Percentiles rank a stretch among this genome's conserved stretches.
Conservation (phyloP, 1,284 basidiomycete species). For the Hypsizygus ulmarius region DNA sequence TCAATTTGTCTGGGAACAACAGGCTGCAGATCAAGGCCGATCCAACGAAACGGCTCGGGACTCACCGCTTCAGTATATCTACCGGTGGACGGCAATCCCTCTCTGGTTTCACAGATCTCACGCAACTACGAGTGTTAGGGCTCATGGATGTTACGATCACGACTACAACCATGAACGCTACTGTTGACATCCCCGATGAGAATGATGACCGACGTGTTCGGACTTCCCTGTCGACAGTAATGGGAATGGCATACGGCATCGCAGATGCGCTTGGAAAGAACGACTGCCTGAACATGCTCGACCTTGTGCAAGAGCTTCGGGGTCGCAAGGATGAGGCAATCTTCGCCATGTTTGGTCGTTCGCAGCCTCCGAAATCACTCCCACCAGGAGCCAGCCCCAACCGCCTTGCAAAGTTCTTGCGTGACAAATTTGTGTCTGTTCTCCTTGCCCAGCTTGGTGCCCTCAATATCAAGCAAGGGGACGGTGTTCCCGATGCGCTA, state of each 20-base stretch:
- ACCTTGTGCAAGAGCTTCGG: constrained; percentile 88
- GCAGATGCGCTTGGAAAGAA: constrained; percentile 88
- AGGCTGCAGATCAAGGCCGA: constrained; percentile 48
- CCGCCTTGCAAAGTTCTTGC: constrained; percentile 73
- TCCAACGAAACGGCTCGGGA: constrained; percentile 23
- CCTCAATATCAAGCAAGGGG: constrained; percentile 46
- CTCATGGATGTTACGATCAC: constrained; percentile 98
- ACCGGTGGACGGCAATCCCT: constrained; percentile 43
- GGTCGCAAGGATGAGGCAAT: constrained; percentile 81
- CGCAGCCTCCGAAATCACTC: constrained; percentile 52
- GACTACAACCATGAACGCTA: constrained; percentile 47
- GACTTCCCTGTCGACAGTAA: constrained; percentile 88
- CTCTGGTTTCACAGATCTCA: constrained; percentile 86
- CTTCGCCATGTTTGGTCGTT: constrained; percentile 93
- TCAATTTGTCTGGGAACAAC: constrained; percentile 57
- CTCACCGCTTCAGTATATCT: constrained; percentile 23
- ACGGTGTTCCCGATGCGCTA: constrained; percentile 72
- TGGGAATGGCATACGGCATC: constrained; percentile 95
- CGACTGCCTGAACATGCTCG: constrained; percentile 85
- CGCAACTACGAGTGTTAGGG: constrained; percentile 84
- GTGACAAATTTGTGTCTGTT: constrained; percentile 71
- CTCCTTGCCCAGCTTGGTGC: constrained; percentile 60
- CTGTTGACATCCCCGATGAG: constrained; percentile 79
- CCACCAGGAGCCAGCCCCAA: constrained; percentile 52
- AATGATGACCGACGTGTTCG: constrained; percentile 89